Percentiles rank a stretch among this genome's conserved stretches.
These are phyloP conservation scores for Kazachstania sp. DNA, from an alignment of 1,139 yeast genomes.

Conservation along the genomic window DNA sequence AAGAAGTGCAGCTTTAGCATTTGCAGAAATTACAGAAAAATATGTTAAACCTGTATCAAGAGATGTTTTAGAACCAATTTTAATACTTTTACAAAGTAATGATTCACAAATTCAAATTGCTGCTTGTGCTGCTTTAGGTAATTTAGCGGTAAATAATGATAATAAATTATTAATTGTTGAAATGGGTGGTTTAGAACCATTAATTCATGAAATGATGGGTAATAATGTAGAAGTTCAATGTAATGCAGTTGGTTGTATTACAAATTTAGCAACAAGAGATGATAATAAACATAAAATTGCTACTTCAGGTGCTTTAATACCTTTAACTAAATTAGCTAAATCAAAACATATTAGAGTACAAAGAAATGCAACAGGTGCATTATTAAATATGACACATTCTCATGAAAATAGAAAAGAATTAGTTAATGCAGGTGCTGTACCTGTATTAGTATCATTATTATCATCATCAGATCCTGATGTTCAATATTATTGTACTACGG, in stretches of 20 bases:
- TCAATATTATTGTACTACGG: slow-evolving; percentile 97
- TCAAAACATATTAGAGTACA: slow-evolving; percentile 93
- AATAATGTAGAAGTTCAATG: slow-evolving; percentile 97
- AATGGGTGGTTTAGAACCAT: slow-evolving; percentile 96
- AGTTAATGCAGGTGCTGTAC: slow-evolving; percentile 97
- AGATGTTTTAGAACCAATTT: slow-evolving; percentile 87
- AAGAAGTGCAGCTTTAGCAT: slow-evolving; percentile 95
- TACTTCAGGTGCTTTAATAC: slow-evolving; percentile 90
- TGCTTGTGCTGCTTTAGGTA: slow-evolving; percentile 97
- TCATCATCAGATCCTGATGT: slow-evolving; percentile 91
- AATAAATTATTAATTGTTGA: slow-evolving; percentile 89
- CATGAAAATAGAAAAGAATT: slow-evolving; percentile 93
- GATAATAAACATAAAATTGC: slow-evolving; percentile 95
- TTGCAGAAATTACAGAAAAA: slow-evolving; percentile 97
- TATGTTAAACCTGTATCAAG: slow-evolving; percentile 84
- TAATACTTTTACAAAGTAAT: slow-evolving; percentile 73
- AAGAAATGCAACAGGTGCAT: slow-evolving; percentile 96
- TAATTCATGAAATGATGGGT: slow-evolving; percentile 95
- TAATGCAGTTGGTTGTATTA: slow-evolving; percentile 97
- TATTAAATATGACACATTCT: slow-evolving; percentile 95
- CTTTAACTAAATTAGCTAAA: slow-evolving; percentile 87
- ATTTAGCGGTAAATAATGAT: slow-evolving; percentile 91
- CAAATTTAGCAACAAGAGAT: slow-evolving; percentile 97
- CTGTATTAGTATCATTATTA: slow-evolving; percentile 83
- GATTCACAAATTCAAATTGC: slow-evolving; percentile 97